These are phyloP conservation scores for Heteromeles arbutifolia DNA, from an alignment of 306 rosid species.

Conservation along the genomic window DNA sequence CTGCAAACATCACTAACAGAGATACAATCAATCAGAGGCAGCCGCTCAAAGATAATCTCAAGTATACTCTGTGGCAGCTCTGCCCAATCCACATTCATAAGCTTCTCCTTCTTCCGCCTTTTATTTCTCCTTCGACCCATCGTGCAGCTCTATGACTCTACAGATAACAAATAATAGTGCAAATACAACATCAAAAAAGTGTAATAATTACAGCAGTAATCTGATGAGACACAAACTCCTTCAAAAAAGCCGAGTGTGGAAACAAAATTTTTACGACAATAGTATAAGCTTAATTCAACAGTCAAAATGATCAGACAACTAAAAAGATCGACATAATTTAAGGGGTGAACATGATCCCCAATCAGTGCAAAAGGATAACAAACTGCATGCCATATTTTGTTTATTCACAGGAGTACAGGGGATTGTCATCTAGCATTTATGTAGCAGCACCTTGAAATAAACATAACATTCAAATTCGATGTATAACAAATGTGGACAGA, in stretches of 20 bases:
- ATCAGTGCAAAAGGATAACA: not conserved
- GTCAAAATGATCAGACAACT: too few relatives aligned
- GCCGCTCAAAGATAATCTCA: constrained; percentile 32
- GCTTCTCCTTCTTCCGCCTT: constrained; percentile 20
- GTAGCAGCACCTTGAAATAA: not conserved
- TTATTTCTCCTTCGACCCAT: constrained; percentile 26
- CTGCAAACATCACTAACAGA: constrained; percentile 49
- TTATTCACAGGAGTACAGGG: not conserved
- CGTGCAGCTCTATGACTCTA: constrained; percentile 17
- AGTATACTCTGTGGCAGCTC: constrained; percentile 30
- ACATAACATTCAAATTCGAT: not conserved
- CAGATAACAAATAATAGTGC: not conserved
- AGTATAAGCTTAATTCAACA: not conserved
- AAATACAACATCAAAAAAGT: not conserved
- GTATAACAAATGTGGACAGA: not conserved
- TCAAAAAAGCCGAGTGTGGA: not conserved
- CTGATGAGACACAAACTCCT: not conserved
- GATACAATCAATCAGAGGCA: constrained; percentile 37
- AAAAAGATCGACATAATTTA: too few relatives aligned
- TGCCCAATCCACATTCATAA: constrained; percentile 35
- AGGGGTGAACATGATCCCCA: not conserved
- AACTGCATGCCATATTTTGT: not conserved
- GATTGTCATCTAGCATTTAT: not conserved
- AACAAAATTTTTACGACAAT: not conserved
- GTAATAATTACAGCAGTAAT: not conserved